phyloP scores from a whole-genome alignment of 768 basidiomycete species.

The Calocera cornea region DNA sequence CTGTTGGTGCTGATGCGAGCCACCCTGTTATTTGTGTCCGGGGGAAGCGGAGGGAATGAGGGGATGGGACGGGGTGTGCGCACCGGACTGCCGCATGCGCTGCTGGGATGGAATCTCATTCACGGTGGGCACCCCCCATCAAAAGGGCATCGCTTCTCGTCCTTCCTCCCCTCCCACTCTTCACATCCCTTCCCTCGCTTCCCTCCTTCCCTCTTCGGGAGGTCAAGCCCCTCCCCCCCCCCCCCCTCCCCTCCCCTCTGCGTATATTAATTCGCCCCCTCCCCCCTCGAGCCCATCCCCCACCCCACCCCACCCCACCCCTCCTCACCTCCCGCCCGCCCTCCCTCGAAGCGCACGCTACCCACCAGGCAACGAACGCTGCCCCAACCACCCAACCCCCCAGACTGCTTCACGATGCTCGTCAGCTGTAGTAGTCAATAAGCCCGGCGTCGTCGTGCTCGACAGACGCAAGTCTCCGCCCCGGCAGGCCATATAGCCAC shows the following conservation, averaged over 20 bases:
- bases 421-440: conserved; percentile 5
- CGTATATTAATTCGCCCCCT: background rate
- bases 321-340: background rate
- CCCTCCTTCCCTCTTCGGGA: background rate
- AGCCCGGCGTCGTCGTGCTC: background rate
- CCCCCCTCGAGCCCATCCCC: background rate
- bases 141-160: background rate
- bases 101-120: too few relatives aligned
- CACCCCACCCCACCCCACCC: background rate
- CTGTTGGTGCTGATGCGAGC: too few relatives aligned
- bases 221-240: too few relatives aligned
- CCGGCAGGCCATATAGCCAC: background rate
- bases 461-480: background rate
- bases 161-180: background rate
- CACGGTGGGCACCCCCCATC: too few relatives aligned
- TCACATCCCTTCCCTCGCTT: background rate
- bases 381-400: background rate
- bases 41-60: too few relatives aligned
- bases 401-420: background rate
- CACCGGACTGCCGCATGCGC: too few relatives aligned
- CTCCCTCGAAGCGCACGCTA: background rate
- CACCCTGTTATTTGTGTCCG: too few relatives aligned
- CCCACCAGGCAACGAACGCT: background rate
- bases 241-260: background rate
- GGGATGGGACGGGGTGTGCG: too few relatives aligned